phyloP scores from a whole-genome alignment of 2,329 filamentous ascomycete species.

The Beauveria rudraprayagi region DNA sequence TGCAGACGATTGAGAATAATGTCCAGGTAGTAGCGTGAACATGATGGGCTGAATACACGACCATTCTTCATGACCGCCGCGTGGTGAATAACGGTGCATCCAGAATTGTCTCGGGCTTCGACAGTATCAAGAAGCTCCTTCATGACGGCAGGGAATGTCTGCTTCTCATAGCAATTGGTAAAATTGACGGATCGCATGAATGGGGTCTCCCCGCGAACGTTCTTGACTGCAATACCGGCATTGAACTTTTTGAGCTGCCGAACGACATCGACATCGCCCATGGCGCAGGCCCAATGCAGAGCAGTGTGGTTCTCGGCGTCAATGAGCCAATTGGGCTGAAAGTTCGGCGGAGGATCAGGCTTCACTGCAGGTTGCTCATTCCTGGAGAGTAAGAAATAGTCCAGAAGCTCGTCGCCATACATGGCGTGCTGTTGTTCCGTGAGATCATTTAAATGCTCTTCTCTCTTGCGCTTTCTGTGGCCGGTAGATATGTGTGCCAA shows the following conservation, averaged over 20 bases:
- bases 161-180: conserved; percentile 93
- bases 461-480: conserved; percentile 69
- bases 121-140: conserved; percentile 78
- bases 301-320: conserved; percentile 89
- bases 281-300: conserved; percentile 93
- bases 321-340: conserved; percentile 85
- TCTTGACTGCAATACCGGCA: conserved; percentile 64
- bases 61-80: conserved; percentile 82
- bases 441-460: conserved; percentile 51
- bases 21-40: conserved; percentile 88
- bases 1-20: conserved; percentile 80
- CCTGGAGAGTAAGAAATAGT: conserved; percentile 88
- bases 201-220: conserved; percentile 73
- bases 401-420: conserved; percentile 86
- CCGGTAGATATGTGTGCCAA: conserved; percentile 55
- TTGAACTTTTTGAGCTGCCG: conserved; percentile 77
- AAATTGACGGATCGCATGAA: conserved; percentile 93
- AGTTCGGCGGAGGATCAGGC: conserved; percentile 75
- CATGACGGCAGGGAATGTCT: conserved; percentile 78
- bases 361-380: conserved; percentile 64
- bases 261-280: conserved; percentile 91
- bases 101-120: conserved; percentile 67
- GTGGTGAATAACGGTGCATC: conserved; percentile 88
- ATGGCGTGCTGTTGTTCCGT: conserved; percentile 79
- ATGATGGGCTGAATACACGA: conserved; percentile 73